Percentiles rank a stretch among this genome's conserved stretches.
phyloP scores from a whole-genome alignment of 2,329 filamentous ascomycete species.

The Nannizzia gypsea region DNA sequence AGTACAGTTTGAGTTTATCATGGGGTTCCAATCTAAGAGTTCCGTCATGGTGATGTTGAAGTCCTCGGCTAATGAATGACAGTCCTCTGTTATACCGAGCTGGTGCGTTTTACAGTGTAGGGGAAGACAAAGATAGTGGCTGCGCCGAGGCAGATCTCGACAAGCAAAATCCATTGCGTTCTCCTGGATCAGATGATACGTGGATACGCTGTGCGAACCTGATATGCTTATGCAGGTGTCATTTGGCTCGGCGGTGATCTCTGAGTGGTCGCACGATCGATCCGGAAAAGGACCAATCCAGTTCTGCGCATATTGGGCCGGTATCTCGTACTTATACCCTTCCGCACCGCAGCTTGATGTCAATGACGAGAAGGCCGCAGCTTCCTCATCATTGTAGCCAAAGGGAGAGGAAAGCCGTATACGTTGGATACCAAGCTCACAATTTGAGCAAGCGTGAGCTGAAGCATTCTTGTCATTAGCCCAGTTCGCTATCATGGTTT shows the following conservation, averaged over 20 bases:
- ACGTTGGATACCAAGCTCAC: background rate
- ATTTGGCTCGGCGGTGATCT: background rate
- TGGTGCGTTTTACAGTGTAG: background rate
- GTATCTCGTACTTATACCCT: background rate
- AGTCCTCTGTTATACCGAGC: background rate
- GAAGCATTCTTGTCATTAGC: background rate
- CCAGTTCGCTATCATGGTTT: background rate
- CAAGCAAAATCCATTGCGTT: conserved; percentile 14
- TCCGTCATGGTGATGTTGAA: background rate
- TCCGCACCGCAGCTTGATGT: background rate
- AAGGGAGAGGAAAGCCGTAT: background rate
- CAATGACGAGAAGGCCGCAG: background rate
- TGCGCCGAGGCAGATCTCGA: background rate
- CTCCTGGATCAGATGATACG: background rate
- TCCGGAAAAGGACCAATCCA: background rate
- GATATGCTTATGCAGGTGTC: background rate
- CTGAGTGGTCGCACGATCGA: background rate
- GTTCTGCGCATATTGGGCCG: background rate
- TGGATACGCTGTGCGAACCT: background rate
- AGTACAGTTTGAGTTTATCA: background rate
- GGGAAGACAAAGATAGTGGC: background rate
- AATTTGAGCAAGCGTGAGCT: background rate
- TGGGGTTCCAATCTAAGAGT: background rate
- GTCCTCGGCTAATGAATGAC: background rate
- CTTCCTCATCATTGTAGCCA: background rate